phyloP scores from a whole-genome alignment of 768 basidiomycete genomes.

The Mycena latifolia region DNA sequence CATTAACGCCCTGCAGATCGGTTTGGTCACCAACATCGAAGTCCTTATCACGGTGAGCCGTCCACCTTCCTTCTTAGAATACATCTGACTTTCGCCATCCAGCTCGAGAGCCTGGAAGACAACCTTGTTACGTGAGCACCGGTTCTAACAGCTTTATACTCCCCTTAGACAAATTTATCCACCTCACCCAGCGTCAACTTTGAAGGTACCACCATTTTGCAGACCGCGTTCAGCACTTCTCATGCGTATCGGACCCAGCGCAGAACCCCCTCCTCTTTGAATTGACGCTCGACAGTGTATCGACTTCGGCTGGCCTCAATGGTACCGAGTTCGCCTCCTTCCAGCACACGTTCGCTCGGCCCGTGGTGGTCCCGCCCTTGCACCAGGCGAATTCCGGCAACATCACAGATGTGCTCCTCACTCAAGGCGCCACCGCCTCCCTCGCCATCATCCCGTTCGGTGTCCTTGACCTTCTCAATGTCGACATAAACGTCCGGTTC shows the following conservation, averaged over 20 bases:
- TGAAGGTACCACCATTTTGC: too few relatives aligned
- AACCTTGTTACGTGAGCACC: conserved; percentile 51
- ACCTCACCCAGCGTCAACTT: conserved; percentile 47
- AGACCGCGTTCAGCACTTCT: too few relatives aligned
- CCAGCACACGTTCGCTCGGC: conserved; percentile 63
- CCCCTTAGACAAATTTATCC: conserved; percentile 29
- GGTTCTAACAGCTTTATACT: not conserved
- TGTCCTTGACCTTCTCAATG: conserved; percentile 61
- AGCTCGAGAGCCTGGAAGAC: conserved; percentile 50
- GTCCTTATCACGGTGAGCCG: conserved; percentile 51
- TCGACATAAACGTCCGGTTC: conserved; percentile 54
- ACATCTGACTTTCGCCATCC: not conserved
- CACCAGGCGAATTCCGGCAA: conserved; percentile 69
- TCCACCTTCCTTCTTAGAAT: too few relatives aligned
- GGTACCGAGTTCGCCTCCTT: conserved; percentile 70
- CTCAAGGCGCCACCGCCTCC: conserved; percentile 61
- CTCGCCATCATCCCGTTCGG: conserved; percentile 68
- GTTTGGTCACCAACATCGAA: conserved; percentile 54
- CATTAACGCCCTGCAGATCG: conserved; percentile 53
- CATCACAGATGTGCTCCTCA: conserved; percentile 68
- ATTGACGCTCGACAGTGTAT: conserved; percentile 57
- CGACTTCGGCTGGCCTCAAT: conserved; percentile 60
- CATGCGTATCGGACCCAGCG: too few relatives aligned
- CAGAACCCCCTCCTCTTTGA: conserved; percentile 59
- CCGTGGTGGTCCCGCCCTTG: conserved; percentile 62